Percentiles rank a stretch among this genome's conserved stretches.
Conservation (phyloP, 1,284 basidiomycete genomes). For the Entoloma clypeatum region DNA sequence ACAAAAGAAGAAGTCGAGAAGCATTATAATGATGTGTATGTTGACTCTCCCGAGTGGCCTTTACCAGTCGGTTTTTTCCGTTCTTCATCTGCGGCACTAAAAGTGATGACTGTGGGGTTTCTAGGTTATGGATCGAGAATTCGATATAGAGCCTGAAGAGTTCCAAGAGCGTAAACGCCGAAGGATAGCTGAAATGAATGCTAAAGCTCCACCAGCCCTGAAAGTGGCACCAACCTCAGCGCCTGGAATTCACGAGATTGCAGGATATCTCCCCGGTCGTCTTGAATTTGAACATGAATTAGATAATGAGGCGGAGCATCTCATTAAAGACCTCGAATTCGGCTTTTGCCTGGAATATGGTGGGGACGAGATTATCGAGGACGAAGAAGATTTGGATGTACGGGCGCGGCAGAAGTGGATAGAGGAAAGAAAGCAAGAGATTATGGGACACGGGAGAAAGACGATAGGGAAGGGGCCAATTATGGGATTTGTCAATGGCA, state of each 20-base stretch:
- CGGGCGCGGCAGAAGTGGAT: slow-evolving; percentile 63
- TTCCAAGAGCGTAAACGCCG: slow-evolving; percentile 87
- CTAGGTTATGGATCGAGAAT: slow-evolving; percentile 55
- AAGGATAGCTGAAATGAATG: slow-evolving; percentile 72
- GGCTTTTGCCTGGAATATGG: slow-evolving; percentile 84
- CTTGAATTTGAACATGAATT: slow-evolving; percentile 97
- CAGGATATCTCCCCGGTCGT: slow-evolving; percentile 92
- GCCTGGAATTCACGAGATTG: slow-evolving; percentile 92
- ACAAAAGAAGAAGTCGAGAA: slow-evolving; percentile 93
- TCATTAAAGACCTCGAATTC: slow-evolving; percentile 96
- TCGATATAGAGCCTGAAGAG: slow-evolving; percentile 73
- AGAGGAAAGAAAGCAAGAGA: slow-evolving; percentile 47
- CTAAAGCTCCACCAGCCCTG: slow-evolving; percentile 46
- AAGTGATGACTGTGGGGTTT: slow-evolving; percentile 13
- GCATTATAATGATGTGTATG: slow-evolving; percentile 85
- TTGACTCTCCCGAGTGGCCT: slow-evolving; percentile 77
- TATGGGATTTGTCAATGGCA: slow-evolving; percentile 48
- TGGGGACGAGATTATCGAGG: slow-evolving; percentile 79
- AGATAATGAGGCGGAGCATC: slow-evolving; percentile 94
- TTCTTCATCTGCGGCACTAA: not conserved
- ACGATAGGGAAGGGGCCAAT: slow-evolving; percentile 35
- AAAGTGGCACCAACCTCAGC: slow-evolving; percentile 87
- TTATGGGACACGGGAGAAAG: slow-evolving; percentile 21
- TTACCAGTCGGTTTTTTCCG: slow-evolving; percentile 55
- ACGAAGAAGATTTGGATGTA: slow-evolving; percentile 68